Conservation (phyloP, 2,329 filamentous ascomycete genomes). For the Sarocladium oryzae region DNA sequence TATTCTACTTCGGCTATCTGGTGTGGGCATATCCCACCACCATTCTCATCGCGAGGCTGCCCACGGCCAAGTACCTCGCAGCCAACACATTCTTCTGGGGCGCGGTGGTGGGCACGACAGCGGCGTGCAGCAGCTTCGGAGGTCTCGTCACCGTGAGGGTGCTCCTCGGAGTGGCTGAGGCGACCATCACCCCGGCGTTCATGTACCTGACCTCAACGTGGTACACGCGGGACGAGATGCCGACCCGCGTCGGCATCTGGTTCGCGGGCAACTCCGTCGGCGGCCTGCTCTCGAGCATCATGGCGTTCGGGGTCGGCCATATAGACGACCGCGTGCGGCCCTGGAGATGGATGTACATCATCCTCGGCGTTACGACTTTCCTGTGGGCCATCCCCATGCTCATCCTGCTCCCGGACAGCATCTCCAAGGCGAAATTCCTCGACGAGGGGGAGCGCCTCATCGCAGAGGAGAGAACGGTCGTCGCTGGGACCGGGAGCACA, state of each 20-base stretch:
- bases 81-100: constrained; percentile 46
- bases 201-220: constrained; percentile 50
- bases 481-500: constrained; percentile 45
- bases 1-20: constrained; percentile 40
- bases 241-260: constrained; percentile 48
- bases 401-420: constrained; percentile 43
- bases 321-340: constrained; percentile 37
- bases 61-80: constrained; percentile 40
- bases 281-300: constrained; percentile 39
- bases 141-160: constrained; percentile 46
- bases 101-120: constrained; percentile 35
- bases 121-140: constrained; percentile 39
- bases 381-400: constrained; percentile 43
- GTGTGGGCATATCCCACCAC: constrained; percentile 44
- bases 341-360: constrained; percentile 54
- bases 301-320: constrained; percentile 52
- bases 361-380: constrained; percentile 45
- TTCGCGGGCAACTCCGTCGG: constrained; percentile 46
- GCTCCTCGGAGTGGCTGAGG: constrained; percentile 48
- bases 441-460: constrained; percentile 43
- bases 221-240: constrained; percentile 52
- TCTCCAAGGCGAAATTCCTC: constrained; percentile 52
- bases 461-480: constrained; percentile 38
- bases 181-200: constrained; percentile 46
- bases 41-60: constrained; percentile 39